A percentile compares a stretch with the other conserved stretches of the same genome.
Evolutionary conservation across 495 filamentous ascomycete species (phyloP).

Genomic region (Aspergillus taichungensis): DNA sequence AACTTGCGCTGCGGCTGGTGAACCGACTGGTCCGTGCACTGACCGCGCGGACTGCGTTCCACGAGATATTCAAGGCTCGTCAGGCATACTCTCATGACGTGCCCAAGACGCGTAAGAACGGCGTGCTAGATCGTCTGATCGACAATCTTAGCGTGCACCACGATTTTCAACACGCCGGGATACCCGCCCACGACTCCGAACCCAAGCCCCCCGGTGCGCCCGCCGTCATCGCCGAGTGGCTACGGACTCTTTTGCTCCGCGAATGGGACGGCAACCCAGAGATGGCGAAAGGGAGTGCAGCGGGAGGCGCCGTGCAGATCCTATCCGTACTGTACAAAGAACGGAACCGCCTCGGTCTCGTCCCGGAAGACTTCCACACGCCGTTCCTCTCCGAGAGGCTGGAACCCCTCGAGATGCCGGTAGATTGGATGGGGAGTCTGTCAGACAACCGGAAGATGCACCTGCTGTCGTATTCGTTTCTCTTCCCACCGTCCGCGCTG

Average conservation of each 20-base stretch:
- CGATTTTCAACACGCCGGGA: neutral
- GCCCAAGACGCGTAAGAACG: conserved; percentile 21
- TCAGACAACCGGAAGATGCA: conserved; percentile 58
- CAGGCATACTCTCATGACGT: conserved; percentile 23
- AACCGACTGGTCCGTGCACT: conserved; percentile 47
- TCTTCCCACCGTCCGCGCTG: conserved; percentile 63
- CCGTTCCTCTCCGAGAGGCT: conserved; percentile 69
- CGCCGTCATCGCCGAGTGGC: conserved; percentile 66
- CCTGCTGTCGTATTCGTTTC: conserved; percentile 69
- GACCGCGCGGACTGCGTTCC: conserved; percentile 41
- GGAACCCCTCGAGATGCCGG: conserved; percentile 65
- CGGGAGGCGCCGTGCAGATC: conserved; percentile 66
- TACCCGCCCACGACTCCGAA: conserved; percentile 21
- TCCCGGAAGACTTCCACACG: conserved; percentile 60
- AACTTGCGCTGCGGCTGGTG: conserved; percentile 48
- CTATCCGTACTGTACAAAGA: conserved; percentile 65
- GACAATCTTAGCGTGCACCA: conserved; percentile 33
- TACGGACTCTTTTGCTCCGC: conserved; percentile 62
- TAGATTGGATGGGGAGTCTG: conserved; percentile 54
- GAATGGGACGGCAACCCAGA: conserved; percentile 71
- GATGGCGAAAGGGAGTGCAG: conserved; percentile 53
- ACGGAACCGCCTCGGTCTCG: conserved; percentile 52
- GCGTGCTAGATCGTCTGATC: conserved; percentile 31
- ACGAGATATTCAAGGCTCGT: conserved; percentile 42
- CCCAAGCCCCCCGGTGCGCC: conserved; percentile 27